Conservation (phyloP, 2,329 filamentous ascomycete species). For the Clonostachys solani region DNA sequence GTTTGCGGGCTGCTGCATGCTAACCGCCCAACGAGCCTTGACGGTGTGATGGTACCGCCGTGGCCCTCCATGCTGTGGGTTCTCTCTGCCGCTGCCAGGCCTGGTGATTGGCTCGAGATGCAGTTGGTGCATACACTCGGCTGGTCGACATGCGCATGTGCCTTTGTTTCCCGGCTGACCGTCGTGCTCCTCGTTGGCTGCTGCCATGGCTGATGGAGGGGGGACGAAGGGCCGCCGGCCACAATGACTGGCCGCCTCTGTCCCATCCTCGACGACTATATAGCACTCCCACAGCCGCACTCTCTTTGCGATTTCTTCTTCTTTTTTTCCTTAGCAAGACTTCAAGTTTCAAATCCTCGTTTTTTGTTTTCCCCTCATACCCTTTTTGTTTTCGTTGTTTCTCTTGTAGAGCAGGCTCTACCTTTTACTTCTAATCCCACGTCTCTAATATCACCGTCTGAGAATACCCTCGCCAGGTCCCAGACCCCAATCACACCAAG, state of each 20-base stretch:
- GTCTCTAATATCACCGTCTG: slow-evolving; percentile 17
- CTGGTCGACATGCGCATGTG: not conserved
- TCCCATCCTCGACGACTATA: not conserved
- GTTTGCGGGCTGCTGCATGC: not conserved
- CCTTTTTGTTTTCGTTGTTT: slow-evolving; percentile 29
- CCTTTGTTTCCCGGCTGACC: not conserved
- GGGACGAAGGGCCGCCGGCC: not conserved
- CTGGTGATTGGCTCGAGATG: not conserved
- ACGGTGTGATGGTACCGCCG: not conserved
- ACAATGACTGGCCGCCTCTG: not conserved
- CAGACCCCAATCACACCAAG: slow-evolving; percentile 15
- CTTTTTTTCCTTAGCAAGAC: slow-evolving; percentile 62
- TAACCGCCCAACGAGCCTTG: not conserved
- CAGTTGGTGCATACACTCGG: not conserved
- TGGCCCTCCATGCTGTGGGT: not conserved
- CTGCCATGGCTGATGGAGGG: not conserved
- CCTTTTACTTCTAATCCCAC: slow-evolving; percentile 25
- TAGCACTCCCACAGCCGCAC: slow-evolving; percentile 24
- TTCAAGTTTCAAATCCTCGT: slow-evolving; percentile 48
- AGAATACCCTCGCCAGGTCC: slow-evolving; percentile 1
- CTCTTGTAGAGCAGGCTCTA: slow-evolving; percentile 52
- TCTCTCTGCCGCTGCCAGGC: not conserved
- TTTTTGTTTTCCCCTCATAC: slow-evolving; percentile 35
- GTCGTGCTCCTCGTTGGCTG: not conserved
- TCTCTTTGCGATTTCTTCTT: slow-evolving; percentile 32